These are phyloP conservation scores for Leptographium procerum DNA, from an alignment of 2,329 filamentous ascomycete species.

Conservation along the genomic window DNA sequence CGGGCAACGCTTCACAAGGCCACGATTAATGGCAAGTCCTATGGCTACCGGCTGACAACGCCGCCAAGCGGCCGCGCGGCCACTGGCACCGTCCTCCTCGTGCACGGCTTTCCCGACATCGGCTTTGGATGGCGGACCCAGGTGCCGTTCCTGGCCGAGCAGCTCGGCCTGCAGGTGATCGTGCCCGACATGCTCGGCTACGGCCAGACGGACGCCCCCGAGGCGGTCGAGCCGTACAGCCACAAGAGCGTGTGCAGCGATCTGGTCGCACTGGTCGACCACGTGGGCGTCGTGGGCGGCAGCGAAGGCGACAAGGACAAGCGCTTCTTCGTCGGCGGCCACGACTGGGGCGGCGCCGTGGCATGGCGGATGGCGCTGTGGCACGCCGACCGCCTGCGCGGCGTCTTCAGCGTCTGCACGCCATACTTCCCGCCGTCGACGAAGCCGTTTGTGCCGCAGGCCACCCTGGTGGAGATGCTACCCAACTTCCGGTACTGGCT, in stretches of 20 bases:
- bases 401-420: conserved; percentile 72
- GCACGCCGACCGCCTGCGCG: conserved; percentile 60
- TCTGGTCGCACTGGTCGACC: conserved; percentile 57
- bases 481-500: conserved; percentile 77
- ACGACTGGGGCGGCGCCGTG: conserved; percentile 82
- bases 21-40: conserved; percentile 56
- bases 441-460: conserved; percentile 38
- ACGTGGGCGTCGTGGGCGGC: conserved; percentile 33
- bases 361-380: conserved; percentile 63
- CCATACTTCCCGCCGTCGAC: conserved; percentile 50
- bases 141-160: conserved; percentile 61
- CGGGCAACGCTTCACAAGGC: conserved; percentile 54
- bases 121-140: conserved; percentile 83
- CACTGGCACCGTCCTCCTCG: conserved; percentile 23
- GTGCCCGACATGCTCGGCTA: conserved; percentile 83
- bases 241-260: conserved; percentile 64
- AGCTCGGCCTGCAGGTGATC: conserved; percentile 66
- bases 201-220: conserved; percentile 60
- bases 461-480: conserved; percentile 40
- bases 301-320: conserved; percentile 21
- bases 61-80: conserved; percentile 30
- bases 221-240: conserved; percentile 51
- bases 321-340: conserved; percentile 66
- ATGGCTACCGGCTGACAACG: conserved; percentile 48
- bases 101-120: conserved; percentile 77